Evolutionary conservation across 1,284 basidiomycete genomes (phyloP).

Genomic region (Quambalaria eucalypti): DNA sequence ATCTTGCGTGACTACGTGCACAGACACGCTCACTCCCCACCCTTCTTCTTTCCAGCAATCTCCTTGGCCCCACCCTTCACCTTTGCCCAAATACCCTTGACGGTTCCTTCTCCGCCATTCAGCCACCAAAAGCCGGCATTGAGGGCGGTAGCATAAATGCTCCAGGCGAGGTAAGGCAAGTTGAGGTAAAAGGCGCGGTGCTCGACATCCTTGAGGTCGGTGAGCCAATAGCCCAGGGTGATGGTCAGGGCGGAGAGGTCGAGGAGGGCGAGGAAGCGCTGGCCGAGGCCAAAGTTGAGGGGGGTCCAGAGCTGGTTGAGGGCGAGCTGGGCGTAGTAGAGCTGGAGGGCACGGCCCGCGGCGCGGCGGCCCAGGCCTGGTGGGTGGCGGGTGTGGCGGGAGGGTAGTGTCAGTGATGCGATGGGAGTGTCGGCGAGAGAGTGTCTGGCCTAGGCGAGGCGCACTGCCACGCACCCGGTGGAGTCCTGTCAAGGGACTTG

Average conservation of each 20-base stretch:
- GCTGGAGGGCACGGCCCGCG: conserved; percentile 54
- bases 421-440: not conserved
- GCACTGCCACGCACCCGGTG: conserved; percentile 15
- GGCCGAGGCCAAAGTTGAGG: conserved; percentile 58
- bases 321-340: conserved; percentile 65
- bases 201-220: conserved; percentile 28
- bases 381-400: not conserved
- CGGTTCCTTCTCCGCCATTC: not conserved
- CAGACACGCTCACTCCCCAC: no score
- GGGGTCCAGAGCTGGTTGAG: conserved; percentile 64
- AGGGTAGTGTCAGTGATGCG: not conserved
- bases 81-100: not conserved
- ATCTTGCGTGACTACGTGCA: no score
- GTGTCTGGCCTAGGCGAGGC: not conserved
- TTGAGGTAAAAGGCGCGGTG: conserved; percentile 34
- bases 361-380: conserved; percentile 47
- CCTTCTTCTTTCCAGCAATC: no score
- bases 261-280: conserved; percentile 52
- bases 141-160: conserved; percentile 61
- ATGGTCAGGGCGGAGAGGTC: conserved; percentile 59
- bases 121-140: conserved; percentile 59
- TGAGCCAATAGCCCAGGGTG: conserved; percentile 53
- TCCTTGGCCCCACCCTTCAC: not conserved
- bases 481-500: conserved; percentile 37
- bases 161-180: conserved; percentile 50